Conservation (phyloP, 768 basidiomycete species). For the Boletus huronensis region DNA sequence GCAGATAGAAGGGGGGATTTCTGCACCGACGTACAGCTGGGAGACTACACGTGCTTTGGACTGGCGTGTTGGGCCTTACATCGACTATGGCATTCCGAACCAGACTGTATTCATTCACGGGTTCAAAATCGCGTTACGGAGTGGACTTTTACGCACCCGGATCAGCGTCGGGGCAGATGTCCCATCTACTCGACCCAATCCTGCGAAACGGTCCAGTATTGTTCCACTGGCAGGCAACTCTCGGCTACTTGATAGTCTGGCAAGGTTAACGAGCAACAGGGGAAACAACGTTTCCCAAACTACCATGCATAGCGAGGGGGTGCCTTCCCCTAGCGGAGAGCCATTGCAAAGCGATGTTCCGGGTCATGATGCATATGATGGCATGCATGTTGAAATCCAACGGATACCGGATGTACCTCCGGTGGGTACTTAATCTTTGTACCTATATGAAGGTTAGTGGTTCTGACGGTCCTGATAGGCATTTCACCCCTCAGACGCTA, state of each 20-base stretch:
- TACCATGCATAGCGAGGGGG: background rate
- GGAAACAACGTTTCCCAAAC: background rate
- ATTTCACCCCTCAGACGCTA: slow-evolving; percentile 4
- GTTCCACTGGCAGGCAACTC: background rate
- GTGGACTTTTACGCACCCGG: background rate
- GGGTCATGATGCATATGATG: background rate
- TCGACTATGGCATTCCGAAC: slow-evolving; percentile 2
- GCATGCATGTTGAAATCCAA: background rate
- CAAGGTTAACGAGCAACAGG: background rate
- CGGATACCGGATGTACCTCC: background rate
- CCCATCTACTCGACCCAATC: background rate
- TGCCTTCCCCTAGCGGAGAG: background rate
- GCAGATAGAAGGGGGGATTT: background rate
- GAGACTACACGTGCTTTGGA: background rate
- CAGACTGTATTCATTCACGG: slow-evolving; percentile 21
- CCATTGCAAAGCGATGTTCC: too few relatives aligned
- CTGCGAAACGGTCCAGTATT: background rate
- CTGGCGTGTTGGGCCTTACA: background rate
- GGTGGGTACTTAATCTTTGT: background rate
- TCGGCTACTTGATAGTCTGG: background rate
- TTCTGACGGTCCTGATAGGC: background rate
- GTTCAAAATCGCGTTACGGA: slow-evolving; percentile 10
- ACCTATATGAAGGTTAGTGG: too few relatives aligned
- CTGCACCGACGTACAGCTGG: background rate
- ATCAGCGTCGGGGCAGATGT: background rate